Percentiles rank a stretch among this genome's conserved stretches.
phyloP scores from a whole-genome alignment of 129 eudicot species.

The Pulicaria dysenterica region DNA sequence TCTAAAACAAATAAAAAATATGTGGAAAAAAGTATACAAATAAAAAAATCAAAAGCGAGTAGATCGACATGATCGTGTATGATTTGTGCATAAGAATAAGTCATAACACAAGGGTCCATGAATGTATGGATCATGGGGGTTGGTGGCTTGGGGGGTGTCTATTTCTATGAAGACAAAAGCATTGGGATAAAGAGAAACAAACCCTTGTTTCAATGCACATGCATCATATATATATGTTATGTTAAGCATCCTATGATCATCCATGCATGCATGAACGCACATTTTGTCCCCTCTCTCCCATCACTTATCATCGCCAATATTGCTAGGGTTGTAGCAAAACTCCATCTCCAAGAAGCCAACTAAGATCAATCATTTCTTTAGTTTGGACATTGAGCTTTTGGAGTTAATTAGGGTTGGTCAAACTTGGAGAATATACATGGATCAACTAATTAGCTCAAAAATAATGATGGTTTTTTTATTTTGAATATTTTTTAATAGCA shows the following conservation, averaged over 20 bases:
- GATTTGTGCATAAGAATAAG: conserved; percentile 36
- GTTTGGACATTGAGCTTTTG: conserved; percentile 37
- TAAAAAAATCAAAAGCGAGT: conserved; percentile 23
- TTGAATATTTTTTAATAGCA: not conserved
- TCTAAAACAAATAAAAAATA: not conserved
- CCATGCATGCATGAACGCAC: conserved; percentile 33
- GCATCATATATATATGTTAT: conserved; percentile 13
- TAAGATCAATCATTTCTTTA: conserved; percentile 34
- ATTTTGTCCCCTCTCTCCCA: conserved; percentile 37
- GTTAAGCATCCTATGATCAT: conserved; percentile 10
- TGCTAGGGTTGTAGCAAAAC: conserved; percentile 33
- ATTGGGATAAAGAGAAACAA: conserved; percentile 40
- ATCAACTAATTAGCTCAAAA: conserved; percentile 9
- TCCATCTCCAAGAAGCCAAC: conserved; percentile 38
- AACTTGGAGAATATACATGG: conserved; percentile 23
- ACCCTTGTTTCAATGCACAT: conserved; percentile 37
- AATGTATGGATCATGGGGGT: conserved; percentile 28
- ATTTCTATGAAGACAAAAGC: conserved; percentile 39
- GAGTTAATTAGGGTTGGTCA: conserved; percentile 28
- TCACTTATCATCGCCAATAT: conserved; percentile 27
- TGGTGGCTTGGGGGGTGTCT: conserved; percentile 32
- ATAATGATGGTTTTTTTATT: conserved; percentile 16
- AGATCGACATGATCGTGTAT: conserved; percentile 28
- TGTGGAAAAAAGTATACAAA: conserved; percentile 15
- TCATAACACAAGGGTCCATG: conserved; percentile 35